Evolutionary conservation across 306 rosid species (phyloP), one percentile per base, ranked within the genome.

Genomic region (Trifolium pratense): DNA sequence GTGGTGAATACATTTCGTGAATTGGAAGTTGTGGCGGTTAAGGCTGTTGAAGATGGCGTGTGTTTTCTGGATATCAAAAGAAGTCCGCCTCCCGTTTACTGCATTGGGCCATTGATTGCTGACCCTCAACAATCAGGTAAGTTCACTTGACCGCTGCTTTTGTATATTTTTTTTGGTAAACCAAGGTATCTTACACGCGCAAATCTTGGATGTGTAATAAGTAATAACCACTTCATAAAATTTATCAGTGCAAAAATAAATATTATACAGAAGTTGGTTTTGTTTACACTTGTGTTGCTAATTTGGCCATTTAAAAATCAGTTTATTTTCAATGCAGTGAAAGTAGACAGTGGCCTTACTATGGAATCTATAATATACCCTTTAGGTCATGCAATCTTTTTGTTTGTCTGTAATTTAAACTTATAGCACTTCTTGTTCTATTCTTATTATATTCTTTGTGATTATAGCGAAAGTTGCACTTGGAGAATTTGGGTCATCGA

Each of bases 401-500:
- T 42, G 5, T 42, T 0, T 42, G 14, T 42, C 48, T 42, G 57
- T 17, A 8, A 49, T 49, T 49, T 49, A 49, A 49, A 17, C 5
- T 17, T 10, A 9, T 10, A 18, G 6, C 58, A 52, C 26, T 20
- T 17, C 25, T 52, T 53, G 15, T 9, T 26, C 15, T 20, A 29
- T 6, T 56, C 62, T 55, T 55, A n/a, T 55, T 23, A 20, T 56
- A 6, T 52, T 52, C 29, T 52, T 17, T 52, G 18, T 18, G 8
- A 52, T 18, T 52, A 18, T 52, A 9, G 80, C 84, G 68, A 0
- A 11, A 34, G 75, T 26, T 61, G 84, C 80, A 3, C 6, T 75
- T 75, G 48, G 48, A 6, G 51, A 62, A 32, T 69, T 9, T 52
- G 84, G 84, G 5, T 80, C 84, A 25, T 75, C 84, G 10, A 31